A percentile compares a stretch with the other conserved stretches of the same genome.
phyloP scores from a whole-genome alignment of 305 asterid species.

The Fraxinus platypoda region DNA sequence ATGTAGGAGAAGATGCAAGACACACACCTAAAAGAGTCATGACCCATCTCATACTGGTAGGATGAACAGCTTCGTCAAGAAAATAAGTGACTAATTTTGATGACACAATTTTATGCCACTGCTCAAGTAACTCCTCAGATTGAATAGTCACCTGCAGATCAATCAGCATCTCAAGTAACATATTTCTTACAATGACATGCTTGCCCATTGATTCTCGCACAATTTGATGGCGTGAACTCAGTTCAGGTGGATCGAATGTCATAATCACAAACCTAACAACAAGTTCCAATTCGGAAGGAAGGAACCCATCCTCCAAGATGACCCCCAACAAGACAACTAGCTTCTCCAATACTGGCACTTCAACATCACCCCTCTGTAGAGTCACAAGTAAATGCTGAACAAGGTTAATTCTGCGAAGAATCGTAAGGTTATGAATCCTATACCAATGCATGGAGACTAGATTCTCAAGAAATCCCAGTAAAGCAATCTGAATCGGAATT shows the following conservation, averaged over 20 bases:
- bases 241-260: slow-evolving; percentile 97
- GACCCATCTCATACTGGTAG: slow-evolving; percentile 99
- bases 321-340: slow-evolving; percentile 89
- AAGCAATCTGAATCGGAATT: slow-evolving; percentile 77
- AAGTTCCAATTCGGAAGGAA: slow-evolving; percentile 92
- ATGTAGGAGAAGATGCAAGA: slow-evolving; percentile 92
- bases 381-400: slow-evolving; percentile 97
- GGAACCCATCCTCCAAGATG: slow-evolving; percentile 96
- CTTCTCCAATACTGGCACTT: slow-evolving; percentile 93
- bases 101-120: slow-evolving; percentile 98
- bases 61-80: slow-evolving; percentile 99
- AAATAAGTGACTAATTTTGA: slow-evolving; percentile 85
- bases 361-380: slow-evolving; percentile 98
- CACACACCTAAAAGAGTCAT: slow-evolving; percentile 99
- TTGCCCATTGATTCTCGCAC: slow-evolving; percentile 92
- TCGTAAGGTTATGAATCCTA: slow-evolving; percentile 94
- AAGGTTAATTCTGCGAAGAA: slow-evolving; percentile 93
- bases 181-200: slow-evolving; percentile 95
- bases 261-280: slow-evolving; percentile 95
- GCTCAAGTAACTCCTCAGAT: slow-evolving; percentile 97
- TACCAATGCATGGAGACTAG: slow-evolving; percentile 99
- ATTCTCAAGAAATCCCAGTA: slow-evolving; percentile 97
- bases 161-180: slow-evolving; percentile 98
- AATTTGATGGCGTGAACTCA: slow-evolving; percentile 62
- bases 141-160: slow-evolving; percentile 95